Conservation (phyloP, 208 protist genomes). For the Acanthamoeba healyi region DNA sequence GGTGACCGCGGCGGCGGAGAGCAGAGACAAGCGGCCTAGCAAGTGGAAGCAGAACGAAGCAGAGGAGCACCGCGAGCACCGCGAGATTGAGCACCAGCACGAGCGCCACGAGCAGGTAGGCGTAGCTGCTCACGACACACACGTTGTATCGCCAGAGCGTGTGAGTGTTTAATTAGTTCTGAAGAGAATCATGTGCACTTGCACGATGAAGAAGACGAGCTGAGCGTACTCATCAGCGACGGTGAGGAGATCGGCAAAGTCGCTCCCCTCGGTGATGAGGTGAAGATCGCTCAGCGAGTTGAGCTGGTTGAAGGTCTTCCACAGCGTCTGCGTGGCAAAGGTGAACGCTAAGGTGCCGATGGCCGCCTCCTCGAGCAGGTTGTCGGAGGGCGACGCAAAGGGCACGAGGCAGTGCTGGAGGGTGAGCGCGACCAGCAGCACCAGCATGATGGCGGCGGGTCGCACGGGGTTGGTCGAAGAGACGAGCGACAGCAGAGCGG, state of each 20-base stretch:
- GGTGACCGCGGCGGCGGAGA: background rate
- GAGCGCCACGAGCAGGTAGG: background rate
- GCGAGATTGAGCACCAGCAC: background rate
- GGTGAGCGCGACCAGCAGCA: background rate
- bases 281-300: background rate
- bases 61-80: background rate
- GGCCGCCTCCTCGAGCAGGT: background rate
- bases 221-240: background rate
- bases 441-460: background rate
- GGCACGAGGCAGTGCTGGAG: background rate
- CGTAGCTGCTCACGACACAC: background rate
- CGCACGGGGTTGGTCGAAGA: background rate
- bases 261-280: background rate
- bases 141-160: background rate
- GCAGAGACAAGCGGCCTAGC: background rate
- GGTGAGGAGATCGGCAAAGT: background rate
- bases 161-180: background rate
- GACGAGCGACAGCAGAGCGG: background rate
- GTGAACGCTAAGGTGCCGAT: background rate
- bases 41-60: background rate
- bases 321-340: background rate
- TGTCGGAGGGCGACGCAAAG: background rate
- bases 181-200: background rate
- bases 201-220: background rate
- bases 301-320: background rate